Percentiles rank a stretch among this genome's conserved stretches.
Evolutionary conservation across 179 eudicot species (phyloP).

Genomic region (Amaranthus tricolor): DNA sequence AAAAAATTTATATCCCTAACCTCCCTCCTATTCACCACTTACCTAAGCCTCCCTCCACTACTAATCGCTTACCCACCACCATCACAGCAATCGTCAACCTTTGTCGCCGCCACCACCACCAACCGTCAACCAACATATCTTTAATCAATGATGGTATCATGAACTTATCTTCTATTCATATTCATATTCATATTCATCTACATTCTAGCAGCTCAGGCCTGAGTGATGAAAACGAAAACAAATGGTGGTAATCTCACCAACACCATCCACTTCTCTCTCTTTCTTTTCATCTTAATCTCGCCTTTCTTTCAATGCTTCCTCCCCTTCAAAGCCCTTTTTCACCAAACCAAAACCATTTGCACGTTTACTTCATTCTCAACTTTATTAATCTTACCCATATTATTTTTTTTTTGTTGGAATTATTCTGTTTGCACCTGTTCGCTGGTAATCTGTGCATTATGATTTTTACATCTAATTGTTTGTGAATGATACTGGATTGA

Average conservation of each 20-base stretch:
- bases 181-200: neutral
- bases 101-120: too few species aligned
- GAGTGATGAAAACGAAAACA: neutral
- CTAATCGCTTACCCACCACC: too few species aligned
- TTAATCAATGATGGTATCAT: too few species aligned
- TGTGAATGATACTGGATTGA: neutral
- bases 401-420: too few species aligned
- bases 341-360: constrained; percentile 17
- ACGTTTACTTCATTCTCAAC: neutral
- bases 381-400: neutral
- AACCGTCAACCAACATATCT: too few species aligned
- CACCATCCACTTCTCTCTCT: constrained; percentile 12
- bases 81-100: too few species aligned
- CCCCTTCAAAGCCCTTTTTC: neutral
- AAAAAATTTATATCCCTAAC: too few species aligned
- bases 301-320: constrained; percentile 19
- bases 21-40: too few species aligned
- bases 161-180: too few species aligned
- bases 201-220: neutral
- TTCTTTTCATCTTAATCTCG: constrained; percentile 22
- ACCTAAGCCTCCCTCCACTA: too few species aligned
- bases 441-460: neutral
- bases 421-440: neutral
- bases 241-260: constrained; percentile 21
- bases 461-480: neutral